Evolutionary conservation across 441 rosid species (phyloP).

Genomic region (Geranium incanum): DNA sequence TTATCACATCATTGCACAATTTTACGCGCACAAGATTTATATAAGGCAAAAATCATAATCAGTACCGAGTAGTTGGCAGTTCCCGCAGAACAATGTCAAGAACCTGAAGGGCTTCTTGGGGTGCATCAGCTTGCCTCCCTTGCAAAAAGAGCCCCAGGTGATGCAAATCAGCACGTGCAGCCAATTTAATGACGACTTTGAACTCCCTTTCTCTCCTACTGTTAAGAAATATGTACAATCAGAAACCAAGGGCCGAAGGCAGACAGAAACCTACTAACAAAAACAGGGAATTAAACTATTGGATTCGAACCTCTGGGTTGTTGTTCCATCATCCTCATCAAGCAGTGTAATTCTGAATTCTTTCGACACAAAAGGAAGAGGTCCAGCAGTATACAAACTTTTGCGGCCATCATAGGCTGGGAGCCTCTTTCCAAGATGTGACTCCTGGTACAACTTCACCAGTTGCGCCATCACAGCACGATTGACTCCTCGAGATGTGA

Average conservation of each 20-base stretch:
- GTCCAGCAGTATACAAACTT: conserved; percentile 90
- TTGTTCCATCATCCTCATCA: conserved; percentile 58
- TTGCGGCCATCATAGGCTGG: conserved; percentile 97
- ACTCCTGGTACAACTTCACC: conserved; percentile 68
- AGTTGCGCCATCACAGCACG: conserved; percentile 87
- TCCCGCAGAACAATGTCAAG: conserved; percentile 83
- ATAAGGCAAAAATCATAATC: not conserved
- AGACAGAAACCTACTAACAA: not conserved
- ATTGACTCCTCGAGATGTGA: conserved; percentile 70
- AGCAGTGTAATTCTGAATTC: conserved; percentile 74
- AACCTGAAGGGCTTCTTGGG: conserved; percentile 84
- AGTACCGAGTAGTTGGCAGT: conserved; percentile 21
- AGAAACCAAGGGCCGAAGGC: not conserved
- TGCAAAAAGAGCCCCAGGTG: conserved; percentile 77
- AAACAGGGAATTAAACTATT: conserved; percentile 20
- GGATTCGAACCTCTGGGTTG: conserved; percentile 61
- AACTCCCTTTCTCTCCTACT: conserved; percentile 72
- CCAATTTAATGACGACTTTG: conserved; percentile 75
- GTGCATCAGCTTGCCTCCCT: conserved; percentile 81
- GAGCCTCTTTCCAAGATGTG: conserved; percentile 76
- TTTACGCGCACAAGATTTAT: not conserved
- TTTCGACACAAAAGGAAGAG: conserved; percentile 78
- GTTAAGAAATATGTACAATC: conserved; percentile 5
- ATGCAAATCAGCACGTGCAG: conserved; percentile 72
- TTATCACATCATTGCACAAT: not conserved